Conservation (phyloP, 306 rosid genomes). For the Lathyrus oleraceus region DNA sequence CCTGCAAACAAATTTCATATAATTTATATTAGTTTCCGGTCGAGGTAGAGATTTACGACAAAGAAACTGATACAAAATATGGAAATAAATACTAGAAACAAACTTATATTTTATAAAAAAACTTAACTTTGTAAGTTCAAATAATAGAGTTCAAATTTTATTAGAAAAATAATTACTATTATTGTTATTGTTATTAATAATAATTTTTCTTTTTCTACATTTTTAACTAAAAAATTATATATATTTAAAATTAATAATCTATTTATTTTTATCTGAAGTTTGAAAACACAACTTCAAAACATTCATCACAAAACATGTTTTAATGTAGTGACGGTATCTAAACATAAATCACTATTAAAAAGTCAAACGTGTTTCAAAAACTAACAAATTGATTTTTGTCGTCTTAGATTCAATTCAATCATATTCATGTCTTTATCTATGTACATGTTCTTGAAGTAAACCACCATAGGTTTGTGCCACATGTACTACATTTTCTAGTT, state of each 20-base stretch:
- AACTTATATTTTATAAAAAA: no score
- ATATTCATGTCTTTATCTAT: background rate
- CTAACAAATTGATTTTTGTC: background rate
- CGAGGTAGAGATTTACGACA: no score
- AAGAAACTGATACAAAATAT: no score
- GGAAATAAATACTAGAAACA: no score
- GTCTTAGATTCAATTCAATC: background rate
- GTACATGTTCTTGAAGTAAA: background rate
- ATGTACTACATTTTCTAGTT: background rate
- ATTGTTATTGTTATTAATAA: background rate
- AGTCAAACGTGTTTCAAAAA: background rate
- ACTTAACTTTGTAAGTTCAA: no score
- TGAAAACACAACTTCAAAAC: no score
- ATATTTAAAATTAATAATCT: no score
- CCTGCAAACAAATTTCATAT: conserved; percentile 28
- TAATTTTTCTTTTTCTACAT: background rate
- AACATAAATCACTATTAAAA: background rate
- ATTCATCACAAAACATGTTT: no score
- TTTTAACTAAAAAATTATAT: no score
- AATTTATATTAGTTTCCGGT: background rate
- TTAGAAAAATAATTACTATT: background rate
- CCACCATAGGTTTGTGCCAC: background rate
- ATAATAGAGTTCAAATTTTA: no score
- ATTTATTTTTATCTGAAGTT: no score
- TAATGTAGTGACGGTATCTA: no score